Percentiles rank a stretch among this genome's conserved stretches.
These are phyloP conservation scores for Hydrangea macrophylla DNA, from an alignment of 148 eudicot genomes.

Conservation along the genomic window DNA sequence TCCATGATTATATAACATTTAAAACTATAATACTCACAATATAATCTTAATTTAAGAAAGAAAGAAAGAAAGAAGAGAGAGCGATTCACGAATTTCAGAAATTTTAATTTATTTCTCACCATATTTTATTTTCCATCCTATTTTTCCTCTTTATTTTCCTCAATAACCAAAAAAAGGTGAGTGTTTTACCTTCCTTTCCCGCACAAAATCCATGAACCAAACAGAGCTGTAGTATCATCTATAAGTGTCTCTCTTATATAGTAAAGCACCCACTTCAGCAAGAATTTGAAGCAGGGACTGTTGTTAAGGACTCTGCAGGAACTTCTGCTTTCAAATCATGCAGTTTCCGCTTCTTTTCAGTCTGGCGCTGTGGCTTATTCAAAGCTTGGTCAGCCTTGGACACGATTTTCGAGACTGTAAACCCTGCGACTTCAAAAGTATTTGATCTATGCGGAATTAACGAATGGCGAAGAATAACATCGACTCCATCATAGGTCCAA, in stretches of 20 bases:
- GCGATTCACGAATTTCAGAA: too few relatives aligned
- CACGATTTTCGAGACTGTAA: conserved; percentile 75
- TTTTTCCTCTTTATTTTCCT: too few relatives aligned
- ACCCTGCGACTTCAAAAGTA: conserved; percentile 76
- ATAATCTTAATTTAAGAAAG: too few relatives aligned
- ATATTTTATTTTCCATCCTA: too few relatives aligned
- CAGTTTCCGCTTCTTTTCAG: conserved; percentile 31
- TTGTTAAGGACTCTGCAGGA: background rate
- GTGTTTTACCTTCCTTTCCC: too few relatives aligned
- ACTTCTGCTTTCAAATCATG: conserved; percentile 15
- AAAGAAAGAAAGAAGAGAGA: too few relatives aligned
- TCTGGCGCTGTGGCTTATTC: conserved; percentile 33
- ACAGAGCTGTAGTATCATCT: background rate
- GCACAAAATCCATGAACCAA: too few relatives aligned
- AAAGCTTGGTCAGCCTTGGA: conserved; percentile 60
- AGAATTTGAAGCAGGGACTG: background rate
- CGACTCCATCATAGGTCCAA: conserved; percentile 93
- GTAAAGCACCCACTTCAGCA: background rate
- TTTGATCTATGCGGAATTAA: conserved; percentile 64
- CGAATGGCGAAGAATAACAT: conserved; percentile 57
- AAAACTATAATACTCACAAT: too few relatives aligned
- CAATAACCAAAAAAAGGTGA: too few relatives aligned
- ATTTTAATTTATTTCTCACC: too few relatives aligned
- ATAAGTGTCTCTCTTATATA: background rate
- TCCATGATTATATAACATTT: too few relatives aligned